Evolutionary conservation across 208 protist species (phyloP).

Genomic region (Trypanosoma avium): DNA sequence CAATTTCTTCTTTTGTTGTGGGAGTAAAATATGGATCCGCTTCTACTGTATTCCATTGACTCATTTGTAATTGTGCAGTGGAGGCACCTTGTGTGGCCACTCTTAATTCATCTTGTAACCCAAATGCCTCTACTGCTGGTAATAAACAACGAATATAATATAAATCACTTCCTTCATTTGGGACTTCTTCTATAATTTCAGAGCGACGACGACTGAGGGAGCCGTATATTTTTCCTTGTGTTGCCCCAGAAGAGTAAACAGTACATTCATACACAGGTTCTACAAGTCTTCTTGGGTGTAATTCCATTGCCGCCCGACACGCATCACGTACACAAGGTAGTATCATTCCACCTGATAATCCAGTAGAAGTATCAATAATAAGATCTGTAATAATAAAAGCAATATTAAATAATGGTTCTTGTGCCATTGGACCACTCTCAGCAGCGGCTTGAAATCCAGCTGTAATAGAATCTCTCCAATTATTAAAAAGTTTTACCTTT

Average conservation of each 20-base stretch:
- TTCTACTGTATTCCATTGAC: slow-evolving; percentile 92
- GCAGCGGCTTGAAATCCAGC: slow-evolving; percentile 96
- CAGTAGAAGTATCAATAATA: slow-evolving; percentile 36
- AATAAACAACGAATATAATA: slow-evolving; percentile 95
- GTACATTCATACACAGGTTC: slow-evolving; percentile 97
- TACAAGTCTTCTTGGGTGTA: slow-evolving; percentile 91
- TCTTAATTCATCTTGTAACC: slow-evolving; percentile 95
- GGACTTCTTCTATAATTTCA: slow-evolving; percentile 95
- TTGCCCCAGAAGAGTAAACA: slow-evolving; percentile 92
- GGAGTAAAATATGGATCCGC: slow-evolving; percentile 96
- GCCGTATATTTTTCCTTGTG: slow-evolving; percentile 88
- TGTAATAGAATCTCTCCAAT: slow-evolving; percentile 86
- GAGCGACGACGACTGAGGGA: slow-evolving; percentile 86
- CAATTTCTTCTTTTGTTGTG: slow-evolving; percentile 96
- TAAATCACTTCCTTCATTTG: slow-evolving; percentile 95
- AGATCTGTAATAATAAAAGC: slow-evolving; percentile 82
- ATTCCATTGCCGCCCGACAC: slow-evolving; percentile 92
- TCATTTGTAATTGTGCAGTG: slow-evolving; percentile 96
- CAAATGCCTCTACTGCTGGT: slow-evolving; percentile 97
- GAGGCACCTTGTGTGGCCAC: slow-evolving; percentile 95
- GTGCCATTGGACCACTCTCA: slow-evolving; percentile 95
- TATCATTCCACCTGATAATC: slow-evolving; percentile 89
- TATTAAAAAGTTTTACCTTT: slow-evolving; percentile 36
- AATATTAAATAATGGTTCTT: slow-evolving; percentile 96
- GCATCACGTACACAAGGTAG: slow-evolving; percentile 94